Evolutionary conservation across 495 filamentous ascomycete species (phyloP), one percentile per base, ranked within the genome.

Genomic region (Aspergillus nanangensis): DNA sequence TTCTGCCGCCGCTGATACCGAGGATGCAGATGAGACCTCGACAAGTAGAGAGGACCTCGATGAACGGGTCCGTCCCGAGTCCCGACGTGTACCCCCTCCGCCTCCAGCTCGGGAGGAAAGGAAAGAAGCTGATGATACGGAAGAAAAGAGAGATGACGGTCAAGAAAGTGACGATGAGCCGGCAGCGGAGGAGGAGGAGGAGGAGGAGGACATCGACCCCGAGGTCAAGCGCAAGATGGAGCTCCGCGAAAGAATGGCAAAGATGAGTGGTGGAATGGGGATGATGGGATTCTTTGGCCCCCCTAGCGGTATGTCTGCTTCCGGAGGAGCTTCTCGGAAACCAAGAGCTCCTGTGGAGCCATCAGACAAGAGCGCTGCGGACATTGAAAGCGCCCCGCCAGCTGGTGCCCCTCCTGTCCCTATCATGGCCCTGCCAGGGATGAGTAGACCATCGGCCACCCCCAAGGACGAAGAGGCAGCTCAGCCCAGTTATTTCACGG

Each of bases 201-300:
- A 89, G 34, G 88, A 93, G 41, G 88, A 93, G 34, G 92, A 96
- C n/a, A 69, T 94, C 37, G 93, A 98, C 48, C 90, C 90, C 0
- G 93, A 98, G 61, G 72, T 89, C 27, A 84, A 80, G 47, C 85
- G 92, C 48, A 84, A 84, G 63, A 82, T 95, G 69, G 93, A 95
- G 55, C 71, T 98, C 42, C 82, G 94, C 33, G 90, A 90, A 41
- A 81, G 93, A 50, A 97, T 98, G 88, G 92, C 91, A 19, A 96
- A 94, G 67, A 94, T 98, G 87, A 93, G 90, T 51, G 93, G 94
- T 48, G 93, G 93, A 13, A 96, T 96, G 90, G 90, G 91, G 13
- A 91, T 96, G 84, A 83, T 88, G 62, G 90, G 92, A 37, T 91
- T 96, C 78, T 93, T 95, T 65, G 88, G 88, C 9, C 77, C 84